phyloP scores from a whole-genome alignment of 768 basidiomycete species.

The Multifurca ochricompacta region DNA sequence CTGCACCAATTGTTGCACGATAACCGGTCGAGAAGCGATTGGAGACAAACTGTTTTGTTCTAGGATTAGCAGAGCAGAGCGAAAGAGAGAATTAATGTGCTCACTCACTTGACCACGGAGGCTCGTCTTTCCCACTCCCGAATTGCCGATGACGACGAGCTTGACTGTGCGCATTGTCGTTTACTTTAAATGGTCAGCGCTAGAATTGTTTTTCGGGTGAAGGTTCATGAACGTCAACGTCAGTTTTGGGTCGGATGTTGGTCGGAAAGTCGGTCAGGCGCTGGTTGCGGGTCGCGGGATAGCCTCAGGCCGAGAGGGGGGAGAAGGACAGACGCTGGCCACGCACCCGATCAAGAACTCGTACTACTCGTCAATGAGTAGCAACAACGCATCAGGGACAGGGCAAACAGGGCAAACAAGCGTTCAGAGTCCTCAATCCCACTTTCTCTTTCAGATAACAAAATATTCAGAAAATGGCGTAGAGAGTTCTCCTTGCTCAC shows the following conservation, averaged over 20 bases:
- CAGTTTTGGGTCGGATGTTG: neutral
- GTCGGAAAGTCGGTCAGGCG: neutral
- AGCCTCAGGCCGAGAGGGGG: too few relatives aligned
- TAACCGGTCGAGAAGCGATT: conserved; percentile 69
- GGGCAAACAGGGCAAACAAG: neutral
- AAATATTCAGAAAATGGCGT: conserved; percentile 44
- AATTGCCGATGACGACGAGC: conserved; percentile 71
- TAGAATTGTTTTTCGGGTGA: neutral
- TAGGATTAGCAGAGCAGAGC: conserved; percentile 26
- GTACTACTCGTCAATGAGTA: neutral
- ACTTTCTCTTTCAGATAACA: conserved; percentile 21
- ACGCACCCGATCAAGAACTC: too few relatives aligned
- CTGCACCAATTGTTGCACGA: conserved; percentile 77
- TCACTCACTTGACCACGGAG: conserved; percentile 52
- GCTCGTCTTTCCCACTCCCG: conserved; percentile 77
- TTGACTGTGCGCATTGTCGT: conserved; percentile 59
- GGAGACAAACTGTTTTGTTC: conserved; percentile 51
- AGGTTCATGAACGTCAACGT: neutral
- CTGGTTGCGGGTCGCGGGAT: too few relatives aligned
- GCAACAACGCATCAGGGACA: neutral
- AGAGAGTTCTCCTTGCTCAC: conserved; percentile 32
- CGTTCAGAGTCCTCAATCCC: neutral
- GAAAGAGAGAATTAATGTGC: conserved; percentile 25
- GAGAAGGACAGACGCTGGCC: neutral
- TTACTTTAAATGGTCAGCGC: neutral